Evolutionary conservation across 106 monocot genomes (phyloP), one percentile per base, ranked within the genome.

Genomic region (Dactylorhiza incarnata): DNA sequence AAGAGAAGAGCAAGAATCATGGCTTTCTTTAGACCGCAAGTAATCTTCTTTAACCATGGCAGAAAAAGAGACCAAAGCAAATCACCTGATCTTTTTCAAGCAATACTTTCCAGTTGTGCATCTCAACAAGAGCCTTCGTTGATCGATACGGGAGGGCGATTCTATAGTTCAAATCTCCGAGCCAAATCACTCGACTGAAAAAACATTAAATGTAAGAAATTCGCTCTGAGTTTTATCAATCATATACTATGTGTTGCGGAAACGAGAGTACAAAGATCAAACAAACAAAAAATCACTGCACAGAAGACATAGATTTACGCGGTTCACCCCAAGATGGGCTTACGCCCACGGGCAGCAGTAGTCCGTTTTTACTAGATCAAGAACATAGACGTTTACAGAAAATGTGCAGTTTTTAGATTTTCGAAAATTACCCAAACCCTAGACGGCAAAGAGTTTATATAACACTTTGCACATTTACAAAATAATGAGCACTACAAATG

Each of bases 21-120:
- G 11, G 0, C 63, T 80, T 78, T 72, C 58, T 45, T 12, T 68
- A 73, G 37, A 78, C 50, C 58, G 58, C 74, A 82, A 53, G 23
- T 77, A 49, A 77, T 73, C 63, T 66, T 74, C n/a, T 20, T 61
- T 24, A 75, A n/a, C 22, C 45, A 3, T 26, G 14, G 17, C 48
- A 70, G 56, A 29, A 68, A 56, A 9, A 44, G 14, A 63, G 11
- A 66, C 12, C 54, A 51, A 45, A 44, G 24, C 11, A 58, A 71
- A 68, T 48, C 56, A 83, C 82, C 88, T 88, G 85, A 84, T 84
- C 84, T 76, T 88, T 85, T 72, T 88, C 85, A 54, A 88, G 72
- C 88, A 88, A 55, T 46, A 79, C 82, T 88, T 79, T 85, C 88
- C 88, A 87, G 73, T 84, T 87, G 71, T 81, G 84, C 87, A 87